Percentiles rank a stretch among this genome's conserved stretches.
Conservation (phyloP, 202 grass and related monocot species). For the Setaria italica region DNA sequence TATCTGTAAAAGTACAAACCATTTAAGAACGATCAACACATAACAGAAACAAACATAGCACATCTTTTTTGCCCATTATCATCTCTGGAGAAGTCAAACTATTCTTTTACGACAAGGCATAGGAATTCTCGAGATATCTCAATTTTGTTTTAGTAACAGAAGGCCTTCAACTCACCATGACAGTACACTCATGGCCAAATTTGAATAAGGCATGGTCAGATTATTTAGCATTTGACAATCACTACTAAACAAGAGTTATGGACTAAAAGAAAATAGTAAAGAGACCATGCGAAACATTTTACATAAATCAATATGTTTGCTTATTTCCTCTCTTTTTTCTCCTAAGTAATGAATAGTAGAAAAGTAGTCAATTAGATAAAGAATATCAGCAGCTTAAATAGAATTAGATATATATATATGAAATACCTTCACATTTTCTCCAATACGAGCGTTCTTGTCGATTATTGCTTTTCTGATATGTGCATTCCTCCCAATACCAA, state of each 20-base stretch:
- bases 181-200: background rate
- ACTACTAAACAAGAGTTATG: background rate
- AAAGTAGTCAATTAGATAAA: background rate
- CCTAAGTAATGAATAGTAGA: constrained; percentile 24
- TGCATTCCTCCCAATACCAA: constrained; percentile 91
- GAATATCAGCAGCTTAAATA: background rate
- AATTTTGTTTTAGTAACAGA: background rate
- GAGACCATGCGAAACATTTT: constrained; percentile 7
- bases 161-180: background rate
- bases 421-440: constrained; percentile 90
- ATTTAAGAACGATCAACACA: constrained; percentile 13
- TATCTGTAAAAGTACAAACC: constrained; percentile 63
- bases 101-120: background rate
- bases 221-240: background rate
- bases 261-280: background rate
- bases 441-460: constrained; percentile 98
- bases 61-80: background rate
- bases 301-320: background rate
- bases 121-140: background rate
- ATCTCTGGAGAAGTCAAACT: background rate
- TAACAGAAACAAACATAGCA: constrained; percentile 14
- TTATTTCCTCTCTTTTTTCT: constrained; percentile 17
- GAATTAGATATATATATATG: constrained; percentile 36
- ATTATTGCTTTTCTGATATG: constrained; percentile 96
- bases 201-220: background rate